Percentiles rank a stretch among this genome's conserved stretches.
phyloP scores from a whole-genome alignment of 2,329 filamentous ascomycete species.

The Colletotrichum kahawae region DNA sequence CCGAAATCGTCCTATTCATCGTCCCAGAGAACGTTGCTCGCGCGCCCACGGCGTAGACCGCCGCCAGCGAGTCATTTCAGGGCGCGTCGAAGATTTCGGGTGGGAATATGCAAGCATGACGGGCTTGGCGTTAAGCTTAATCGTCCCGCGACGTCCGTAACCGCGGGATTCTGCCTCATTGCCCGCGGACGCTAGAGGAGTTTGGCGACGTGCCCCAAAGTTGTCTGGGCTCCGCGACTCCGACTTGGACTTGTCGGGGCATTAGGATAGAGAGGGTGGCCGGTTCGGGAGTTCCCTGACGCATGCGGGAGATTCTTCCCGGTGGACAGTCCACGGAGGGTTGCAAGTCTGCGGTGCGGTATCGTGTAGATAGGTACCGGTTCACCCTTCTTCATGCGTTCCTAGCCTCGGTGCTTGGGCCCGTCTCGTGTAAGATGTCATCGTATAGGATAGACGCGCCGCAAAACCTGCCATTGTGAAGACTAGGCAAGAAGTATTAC shows the following conservation, averaged over 20 bases:
- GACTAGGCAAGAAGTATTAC: not conserved
- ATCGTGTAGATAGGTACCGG: not conserved
- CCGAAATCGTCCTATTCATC: rapidly evolving
- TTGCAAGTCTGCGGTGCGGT: not conserved
- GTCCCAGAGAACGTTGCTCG: not conserved
- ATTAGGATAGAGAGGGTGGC: not conserved
- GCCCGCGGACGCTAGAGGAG: not conserved
- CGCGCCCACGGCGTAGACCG: not conserved
- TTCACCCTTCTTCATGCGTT: not conserved
- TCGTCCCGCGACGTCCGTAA: not conserved
- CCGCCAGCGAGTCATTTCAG: not conserved
- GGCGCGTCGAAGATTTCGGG: not conserved
- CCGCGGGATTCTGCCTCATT: not conserved
- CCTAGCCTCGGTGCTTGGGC: not conserved
- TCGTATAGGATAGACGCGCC: not conserved
- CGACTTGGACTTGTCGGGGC: not conserved
- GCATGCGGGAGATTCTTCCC: not conserved
- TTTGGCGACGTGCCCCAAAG: not conserved
- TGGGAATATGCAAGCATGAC: not conserved
- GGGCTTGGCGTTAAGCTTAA: not conserved
- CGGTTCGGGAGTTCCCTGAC: not conserved
- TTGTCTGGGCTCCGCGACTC: not conserved
- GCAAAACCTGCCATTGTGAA: not conserved
- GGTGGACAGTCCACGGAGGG: not conserved
- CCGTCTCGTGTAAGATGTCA: not conserved